phyloP scores from a whole-genome alignment of 192 early-diverging fungal species.

The Coemansia sp. region DNA sequence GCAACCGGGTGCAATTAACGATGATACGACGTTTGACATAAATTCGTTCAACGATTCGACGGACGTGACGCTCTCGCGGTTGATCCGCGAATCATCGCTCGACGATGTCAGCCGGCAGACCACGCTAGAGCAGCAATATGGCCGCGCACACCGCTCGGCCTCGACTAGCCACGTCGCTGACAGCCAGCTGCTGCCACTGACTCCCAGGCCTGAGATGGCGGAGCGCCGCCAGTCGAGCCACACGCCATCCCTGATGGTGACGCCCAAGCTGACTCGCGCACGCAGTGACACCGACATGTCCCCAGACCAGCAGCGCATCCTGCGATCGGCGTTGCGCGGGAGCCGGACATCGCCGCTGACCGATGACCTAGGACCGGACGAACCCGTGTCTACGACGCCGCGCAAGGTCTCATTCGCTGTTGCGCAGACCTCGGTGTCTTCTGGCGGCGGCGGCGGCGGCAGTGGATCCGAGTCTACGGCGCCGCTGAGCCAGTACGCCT shows the following conservation, averaged over 20 bases:
- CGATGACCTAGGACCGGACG: neutral
- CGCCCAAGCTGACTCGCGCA: constrained; percentile 29
- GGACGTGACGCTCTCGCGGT: constrained; percentile 19
- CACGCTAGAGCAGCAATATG: constrained; percentile 1
- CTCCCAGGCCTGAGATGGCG: neutral
- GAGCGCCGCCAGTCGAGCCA: constrained; percentile 5
- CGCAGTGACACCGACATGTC: constrained; percentile 20
- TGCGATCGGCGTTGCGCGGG: constrained; percentile 35
- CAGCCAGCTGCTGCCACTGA: neutral
- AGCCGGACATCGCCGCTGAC: constrained; percentile 11
- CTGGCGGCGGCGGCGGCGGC: too few relatives aligned
- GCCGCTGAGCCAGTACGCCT: neutral
- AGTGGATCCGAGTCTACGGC: neutral
- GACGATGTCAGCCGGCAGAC: constrained; percentile 10
- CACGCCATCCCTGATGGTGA: constrained; percentile 1
- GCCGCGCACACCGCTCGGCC: constrained; percentile 4
- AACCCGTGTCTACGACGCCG: neutral
- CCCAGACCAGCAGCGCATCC: constrained; percentile 6
- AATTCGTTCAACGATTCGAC: constrained; percentile 25
- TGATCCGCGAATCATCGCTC: constrained; percentile 18
- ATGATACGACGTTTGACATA: constrained; percentile 31
- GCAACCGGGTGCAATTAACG: neutral
- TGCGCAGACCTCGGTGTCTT: neutral
- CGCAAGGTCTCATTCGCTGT: constrained; percentile 27
- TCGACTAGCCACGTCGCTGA: neutral